Conservation (phyloP, 495 filamentous ascomycete genomes). For the Cercophora scortea region DNA sequence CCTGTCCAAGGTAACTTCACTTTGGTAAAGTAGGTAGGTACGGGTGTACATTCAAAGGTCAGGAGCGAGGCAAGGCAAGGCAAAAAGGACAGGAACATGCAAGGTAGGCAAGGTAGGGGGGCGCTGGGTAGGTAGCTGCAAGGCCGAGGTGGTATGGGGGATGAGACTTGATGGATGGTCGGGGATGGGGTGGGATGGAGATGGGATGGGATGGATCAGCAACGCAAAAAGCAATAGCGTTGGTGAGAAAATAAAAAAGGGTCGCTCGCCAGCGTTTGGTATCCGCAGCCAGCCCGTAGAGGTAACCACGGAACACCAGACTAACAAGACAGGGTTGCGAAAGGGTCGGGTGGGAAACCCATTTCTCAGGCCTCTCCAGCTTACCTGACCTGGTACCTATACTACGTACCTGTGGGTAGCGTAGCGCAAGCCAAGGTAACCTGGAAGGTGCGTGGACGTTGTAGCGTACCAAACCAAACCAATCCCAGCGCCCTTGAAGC, state of each 20-base stretch:
- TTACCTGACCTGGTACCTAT: too few species aligned
- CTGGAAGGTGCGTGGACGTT: background rate
- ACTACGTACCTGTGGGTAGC: too few species aligned
- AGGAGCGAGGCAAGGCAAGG: too few species aligned
- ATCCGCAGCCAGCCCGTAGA: too few species aligned
- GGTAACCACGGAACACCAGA: too few species aligned
- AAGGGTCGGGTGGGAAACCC: slow-evolving; percentile 10
- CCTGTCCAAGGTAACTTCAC: background rate
- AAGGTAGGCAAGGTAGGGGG: slow-evolving; percentile 18
- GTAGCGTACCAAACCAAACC: background rate
- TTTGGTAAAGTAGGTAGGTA: background rate
- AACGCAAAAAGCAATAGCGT: slow-evolving; percentile 1
- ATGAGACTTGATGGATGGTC: background rate
- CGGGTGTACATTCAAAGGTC: too few species aligned
- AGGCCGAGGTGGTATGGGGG: slow-evolving; percentile 19
- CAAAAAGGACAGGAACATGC: background rate
- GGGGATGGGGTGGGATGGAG: slow-evolving; percentile 11
- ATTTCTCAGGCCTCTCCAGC: background rate
- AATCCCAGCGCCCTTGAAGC: background rate
- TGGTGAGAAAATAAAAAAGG: slow-evolving; percentile 6
- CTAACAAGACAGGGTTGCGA: background rate
- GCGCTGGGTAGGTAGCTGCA: slow-evolving; percentile 9
- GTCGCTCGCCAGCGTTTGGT: background rate
- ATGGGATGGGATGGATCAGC: slow-evolving; percentile 6
- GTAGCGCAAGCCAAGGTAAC: background rate